These are phyloP conservation scores for Gossypioides kirkii DNA, from an alignment of 345 rosid species.

Conservation along the genomic window DNA sequence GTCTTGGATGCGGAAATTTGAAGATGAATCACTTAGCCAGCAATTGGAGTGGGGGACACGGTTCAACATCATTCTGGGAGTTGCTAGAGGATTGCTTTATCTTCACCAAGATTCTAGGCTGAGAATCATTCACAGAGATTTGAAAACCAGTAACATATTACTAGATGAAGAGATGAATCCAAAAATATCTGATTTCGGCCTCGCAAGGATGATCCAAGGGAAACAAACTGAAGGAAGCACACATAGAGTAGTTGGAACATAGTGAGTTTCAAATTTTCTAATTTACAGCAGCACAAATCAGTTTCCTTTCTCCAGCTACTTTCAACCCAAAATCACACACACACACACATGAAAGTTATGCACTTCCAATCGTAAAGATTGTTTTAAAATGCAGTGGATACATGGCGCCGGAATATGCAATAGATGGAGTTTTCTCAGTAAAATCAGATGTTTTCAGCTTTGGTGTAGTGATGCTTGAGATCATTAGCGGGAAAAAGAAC, in stretches of 20 bases:
- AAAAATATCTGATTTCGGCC: constrained; percentile 19
- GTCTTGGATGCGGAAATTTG: neutral
- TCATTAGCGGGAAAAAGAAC: constrained; percentile 49
- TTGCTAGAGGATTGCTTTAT: constrained; percentile 18
- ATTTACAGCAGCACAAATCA: neutral
- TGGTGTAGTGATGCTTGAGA: constrained; percentile 54
- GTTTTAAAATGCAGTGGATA: constrained; percentile 43
- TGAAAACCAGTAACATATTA: constrained; percentile 18
- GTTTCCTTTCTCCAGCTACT: neutral
- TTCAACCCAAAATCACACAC: neutral
- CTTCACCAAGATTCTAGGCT: constrained; percentile 22
- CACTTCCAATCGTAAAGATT: neutral
- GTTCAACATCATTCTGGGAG: constrained; percentile 14
- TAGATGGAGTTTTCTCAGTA: constrained; percentile 54
- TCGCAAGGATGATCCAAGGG: constrained; percentile 17
- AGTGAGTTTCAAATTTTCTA: constrained; percentile 8
- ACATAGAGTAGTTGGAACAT: constrained; percentile 13
- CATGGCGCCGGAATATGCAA: constrained; percentile 71
- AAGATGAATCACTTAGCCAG: neutral
- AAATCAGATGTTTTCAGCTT: constrained; percentile 64
- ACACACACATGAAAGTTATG: neutral
- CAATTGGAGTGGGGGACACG: constrained; percentile 15
- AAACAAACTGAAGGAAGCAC: constrained; percentile 17
- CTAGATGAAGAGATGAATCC: constrained; percentile 19
- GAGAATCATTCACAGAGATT: constrained; percentile 20